These are phyloP conservation scores for Pseudonectria foliicola DNA, from an alignment of 2,329 filamentous ascomycete genomes.

Conservation along the genomic window DNA sequence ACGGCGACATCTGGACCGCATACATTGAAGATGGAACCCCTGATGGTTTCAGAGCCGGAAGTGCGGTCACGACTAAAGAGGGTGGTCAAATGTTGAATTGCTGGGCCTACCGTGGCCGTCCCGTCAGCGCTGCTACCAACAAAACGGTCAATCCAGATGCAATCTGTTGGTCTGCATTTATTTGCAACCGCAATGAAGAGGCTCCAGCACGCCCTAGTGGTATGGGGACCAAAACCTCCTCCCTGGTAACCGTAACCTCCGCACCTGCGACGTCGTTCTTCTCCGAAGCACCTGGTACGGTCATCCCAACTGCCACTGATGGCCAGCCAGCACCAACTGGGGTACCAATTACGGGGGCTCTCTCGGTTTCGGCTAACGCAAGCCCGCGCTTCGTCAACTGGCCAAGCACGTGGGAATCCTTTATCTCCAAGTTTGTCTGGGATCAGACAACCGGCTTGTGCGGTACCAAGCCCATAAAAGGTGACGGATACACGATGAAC, in stretches of 20 bases:
- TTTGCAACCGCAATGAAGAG: constrained; percentile 31
- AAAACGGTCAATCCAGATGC: constrained; percentile 30
- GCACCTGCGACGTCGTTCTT: constrained; percentile 27
- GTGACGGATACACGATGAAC: constrained; percentile 30
- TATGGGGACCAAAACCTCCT: constrained; percentile 30
- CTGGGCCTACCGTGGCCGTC: constrained; percentile 35
- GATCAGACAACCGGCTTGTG: constrained; percentile 30
- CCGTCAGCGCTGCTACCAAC: constrained; percentile 32
- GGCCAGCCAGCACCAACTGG: constrained; percentile 25
- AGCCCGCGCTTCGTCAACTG: constrained; percentile 35
- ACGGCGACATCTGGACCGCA: constrained; percentile 33
- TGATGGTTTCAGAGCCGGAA: constrained; percentile 33
- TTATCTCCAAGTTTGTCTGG: constrained; percentile 35
- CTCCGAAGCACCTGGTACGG: constrained; percentile 22
- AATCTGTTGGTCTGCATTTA: constrained; percentile 34
- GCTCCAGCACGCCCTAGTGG: constrained; percentile 28
- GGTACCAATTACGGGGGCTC: constrained; percentile 21
- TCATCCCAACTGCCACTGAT: constrained; percentile 15
- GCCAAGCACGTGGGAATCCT: constrained; percentile 31
- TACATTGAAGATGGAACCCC: constrained; percentile 36
- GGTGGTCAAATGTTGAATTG: constrained; percentile 32
- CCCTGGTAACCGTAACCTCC: constrained; percentile 24
- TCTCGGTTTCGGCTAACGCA: constrained; percentile 26
- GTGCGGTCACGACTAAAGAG: constrained; percentile 33
- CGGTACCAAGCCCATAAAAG: constrained; percentile 24